These are phyloP conservation scores for Xanthoconium stramineum DNA, from an alignment of 768 basidiomycete species.

Conservation along the genomic window DNA sequence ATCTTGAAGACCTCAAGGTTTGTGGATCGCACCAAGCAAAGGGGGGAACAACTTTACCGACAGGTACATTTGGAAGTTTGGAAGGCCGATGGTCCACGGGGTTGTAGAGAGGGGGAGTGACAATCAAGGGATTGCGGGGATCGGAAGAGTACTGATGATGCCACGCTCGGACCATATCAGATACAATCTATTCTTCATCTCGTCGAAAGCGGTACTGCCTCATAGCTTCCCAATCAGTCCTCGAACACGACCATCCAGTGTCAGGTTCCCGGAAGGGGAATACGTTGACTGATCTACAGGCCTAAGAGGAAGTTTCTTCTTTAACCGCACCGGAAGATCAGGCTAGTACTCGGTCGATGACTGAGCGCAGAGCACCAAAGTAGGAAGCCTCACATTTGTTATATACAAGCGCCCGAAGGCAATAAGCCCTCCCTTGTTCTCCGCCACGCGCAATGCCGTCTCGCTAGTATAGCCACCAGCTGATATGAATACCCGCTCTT, in stretches of 20 bases:
- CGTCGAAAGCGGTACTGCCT: background rate
- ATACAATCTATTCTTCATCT: background rate
- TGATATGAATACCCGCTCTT: too few species aligned
- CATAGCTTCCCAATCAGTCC: background rate
- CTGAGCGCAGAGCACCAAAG: background rate
- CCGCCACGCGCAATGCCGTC: too few species aligned
- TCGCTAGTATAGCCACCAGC: too few species aligned
- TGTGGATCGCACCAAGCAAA: background rate
- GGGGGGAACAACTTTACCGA: too few species aligned
- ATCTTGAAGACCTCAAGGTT: background rate
- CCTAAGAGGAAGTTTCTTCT: conserved; percentile 18
- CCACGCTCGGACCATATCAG: background rate
- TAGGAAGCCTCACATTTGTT: too few species aligned
- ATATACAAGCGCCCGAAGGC: conserved; percentile 1
- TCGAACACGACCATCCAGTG: background rate
- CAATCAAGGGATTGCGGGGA: background rate
- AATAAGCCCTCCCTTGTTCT: background rate
- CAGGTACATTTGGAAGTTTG: too few species aligned
- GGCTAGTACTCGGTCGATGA: conserved; percentile 19
- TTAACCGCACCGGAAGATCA: conserved; percentile 30
- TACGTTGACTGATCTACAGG: background rate
- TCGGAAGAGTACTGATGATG: too few species aligned
- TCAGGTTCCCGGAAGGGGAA: background rate
- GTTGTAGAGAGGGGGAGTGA: too few species aligned
- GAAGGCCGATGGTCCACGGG: too few species aligned